Conservation (phyloP, 306 rosid species). For the Oemleria cerasiformis region DNA sequence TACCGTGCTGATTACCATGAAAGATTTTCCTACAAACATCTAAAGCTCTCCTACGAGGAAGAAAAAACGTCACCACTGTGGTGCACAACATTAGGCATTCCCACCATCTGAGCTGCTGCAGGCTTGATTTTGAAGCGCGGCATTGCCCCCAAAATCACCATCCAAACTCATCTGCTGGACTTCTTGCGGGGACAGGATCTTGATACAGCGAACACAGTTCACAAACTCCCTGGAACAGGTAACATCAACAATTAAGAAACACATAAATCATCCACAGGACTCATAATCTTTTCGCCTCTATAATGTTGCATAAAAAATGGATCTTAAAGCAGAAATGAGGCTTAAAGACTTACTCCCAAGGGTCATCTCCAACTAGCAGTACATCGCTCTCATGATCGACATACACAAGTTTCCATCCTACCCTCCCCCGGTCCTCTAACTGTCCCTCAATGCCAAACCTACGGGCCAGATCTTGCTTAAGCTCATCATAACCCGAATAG, state of each 20-base stretch:
- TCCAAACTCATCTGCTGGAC: conserved; percentile 96
- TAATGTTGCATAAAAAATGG: not conserved
- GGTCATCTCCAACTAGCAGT: conserved; percentile 94
- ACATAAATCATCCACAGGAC: not conserved
- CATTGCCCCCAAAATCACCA: conserved; percentile 68
- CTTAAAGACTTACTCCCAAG: conserved; percentile 79
- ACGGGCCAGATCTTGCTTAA: conserved; percentile 88
- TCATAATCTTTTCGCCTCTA: not conserved
- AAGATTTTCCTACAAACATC: conserved; percentile 11
- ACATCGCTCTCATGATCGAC: conserved; percentile 94
- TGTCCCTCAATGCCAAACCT: conserved; percentile 95
- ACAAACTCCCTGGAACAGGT: conserved; percentile 73
- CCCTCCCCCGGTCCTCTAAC: conserved; percentile 76
- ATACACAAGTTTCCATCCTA: conserved; percentile 96
- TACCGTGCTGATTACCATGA: conserved; percentile 21
- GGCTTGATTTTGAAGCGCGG: conserved; percentile 79
- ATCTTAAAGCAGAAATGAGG: conserved; percentile 13
- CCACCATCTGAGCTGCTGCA: conserved; percentile 95
- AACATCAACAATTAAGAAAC: conserved; percentile 4
- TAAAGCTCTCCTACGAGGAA: conserved; percentile 28
- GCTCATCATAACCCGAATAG: conserved; percentile 80
- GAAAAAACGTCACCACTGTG: conserved; percentile 36
- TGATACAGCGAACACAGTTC: conserved; percentile 86
- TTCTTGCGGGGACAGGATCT: conserved; percentile 91
- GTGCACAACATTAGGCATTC: conserved; percentile 45